Evolutionary conservation across 257 asterid species (phyloP), one percentile per base, ranked within the genome.

Genomic region (Thymus quinquecostatus): DNA sequence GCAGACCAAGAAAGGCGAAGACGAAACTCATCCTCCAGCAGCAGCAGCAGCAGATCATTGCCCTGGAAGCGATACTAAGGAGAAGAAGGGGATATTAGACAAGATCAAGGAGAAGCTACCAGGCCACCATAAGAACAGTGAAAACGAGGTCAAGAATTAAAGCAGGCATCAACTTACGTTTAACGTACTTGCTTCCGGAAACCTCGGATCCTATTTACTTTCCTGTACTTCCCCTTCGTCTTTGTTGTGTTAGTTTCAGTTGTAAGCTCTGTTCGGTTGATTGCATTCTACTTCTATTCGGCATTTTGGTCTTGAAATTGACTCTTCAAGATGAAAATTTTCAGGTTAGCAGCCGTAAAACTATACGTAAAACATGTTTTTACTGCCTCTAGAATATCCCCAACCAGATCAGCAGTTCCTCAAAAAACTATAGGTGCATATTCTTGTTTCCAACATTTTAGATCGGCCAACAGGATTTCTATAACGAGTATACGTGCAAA

Each of bases 51-150:
- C 41, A 5, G 41, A 85, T 64, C 71, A 75, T 50, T 74, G 77
- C 67, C 58, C 80, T n/a, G 80, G 14, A 12, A 29, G 62, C 36
- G 62, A 56, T 11, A 6, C 38, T 47, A 75, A 21, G 21, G 21
- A 21, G 21, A 67, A 79, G 70, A 72, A 72, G 34, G 84, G 86
- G 3, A 70, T 84, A 5, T 53, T 81, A 61, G 85, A 82, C 43
- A 86, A 78, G 79, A 82, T 80, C 48, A 72, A 64, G 76, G 88
- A 78, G 75, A 87, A 79, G 76, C 76, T 84, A 60, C 84, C 89
- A 21, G 71, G 71, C 5, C 65, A 63, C 6, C 65, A 53, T 14
- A 72, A 72, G 66, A 54, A 5, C 28, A 38, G 38, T 8, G 30
- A 21, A 50, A 60, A 36, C 6, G 61, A 60, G 54, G 51, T 30